Evolutionary conservation across 257 asterid genomes (phyloP), one percentile per base, ranked within the genome.

Genomic region (Nicotiana tomentosiformis): DNA sequence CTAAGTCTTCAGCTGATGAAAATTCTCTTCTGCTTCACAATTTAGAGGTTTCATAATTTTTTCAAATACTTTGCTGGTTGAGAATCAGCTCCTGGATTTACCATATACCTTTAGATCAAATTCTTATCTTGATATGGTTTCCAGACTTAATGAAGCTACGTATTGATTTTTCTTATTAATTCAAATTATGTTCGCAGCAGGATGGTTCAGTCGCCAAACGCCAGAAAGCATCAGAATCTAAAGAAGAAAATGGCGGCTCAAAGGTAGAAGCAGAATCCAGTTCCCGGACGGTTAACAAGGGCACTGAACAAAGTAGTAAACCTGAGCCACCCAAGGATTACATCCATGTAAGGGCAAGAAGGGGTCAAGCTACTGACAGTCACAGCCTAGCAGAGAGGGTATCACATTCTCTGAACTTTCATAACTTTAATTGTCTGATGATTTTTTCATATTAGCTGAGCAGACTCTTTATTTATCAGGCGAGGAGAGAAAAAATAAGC

Each of bases 341-440:
- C 85, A 93, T 95, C 87, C 99, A 95, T 85, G 98, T 95, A 83
- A 89, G 98, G 87, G 98, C 98, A 20, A 91, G 98, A 88, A 90
- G 98, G 89, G 99, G 99, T 30, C 98, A 95, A 89, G 99, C 99
- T 33, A 95, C 98, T 14, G 99, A 95, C 88, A 93, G 99, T 90
- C 99, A 93, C 87, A 93, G 98, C 88, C 82, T 95, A 81, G 98
- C 99, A 39, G 99, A 95, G 88, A 89, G 99, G 87, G 99, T 95
- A 87, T 83, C 29, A 57, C 51, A 58, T 60, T 62, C 56, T n/a
- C 69, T 4, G 20, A 66, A 57, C 77, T 35, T 81, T 32, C 17
- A 7, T 56, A 81, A 85, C 77, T 78, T 69, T 10, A 51, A 15
- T 10, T 3, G 11, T 23, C 33, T 6, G 6, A 65, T 10, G 5